Evolutionary conservation across 192 early-diverging fungal species (phyloP), one percentile per base, ranked within the genome.

Genomic region (Rhizoclosmatium sp.): DNA sequence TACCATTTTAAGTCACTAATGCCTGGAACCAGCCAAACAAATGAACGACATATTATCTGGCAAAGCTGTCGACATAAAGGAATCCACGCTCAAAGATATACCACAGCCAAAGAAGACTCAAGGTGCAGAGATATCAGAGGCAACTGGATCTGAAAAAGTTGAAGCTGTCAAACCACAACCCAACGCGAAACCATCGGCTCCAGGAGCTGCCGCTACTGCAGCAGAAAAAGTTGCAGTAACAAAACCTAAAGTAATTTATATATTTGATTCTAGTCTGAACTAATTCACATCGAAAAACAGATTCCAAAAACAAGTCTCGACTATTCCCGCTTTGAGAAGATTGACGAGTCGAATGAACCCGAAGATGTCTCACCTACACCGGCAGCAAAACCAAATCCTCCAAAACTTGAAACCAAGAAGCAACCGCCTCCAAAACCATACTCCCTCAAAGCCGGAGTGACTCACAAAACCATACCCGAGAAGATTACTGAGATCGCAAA

Each of bases 321-420:
- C 44, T 78, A 78, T 54, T 78, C 76, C 12, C 65, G 76, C 16
- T 78, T 78, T 48, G 76, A 78, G 21, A 47, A 69, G 9, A 78
- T 78, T 47, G 76, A 75, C 44, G 73, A 58, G 9, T 2, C 41
- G 2, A 65, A 78, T 39, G 76, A 78, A 2, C n/a, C 41, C 40
- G 66, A 68, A 41, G 5, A 10, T 7, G 47, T 42, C 31, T 45
- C 45, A 12, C 51, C 51, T 16, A 44, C 60, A 46, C 39, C 54
- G 41, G 39, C 71, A 31, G 12, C 4, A 54, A 1, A 5, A 41
- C 40, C 56, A 42, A 4, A 5, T 9, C 14, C 62, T 41, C n/a
- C 47, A n/a, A 67, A 78, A 47, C 70, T 2, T 21, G 21, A 70
- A 31, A 42, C 41, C 40, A 54, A 9, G 45, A 45, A 3, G 0